phyloP scores from a whole-genome alignment of 2,329 filamentous ascomycete genomes.

The Cladophialophora yegresii region DNA sequence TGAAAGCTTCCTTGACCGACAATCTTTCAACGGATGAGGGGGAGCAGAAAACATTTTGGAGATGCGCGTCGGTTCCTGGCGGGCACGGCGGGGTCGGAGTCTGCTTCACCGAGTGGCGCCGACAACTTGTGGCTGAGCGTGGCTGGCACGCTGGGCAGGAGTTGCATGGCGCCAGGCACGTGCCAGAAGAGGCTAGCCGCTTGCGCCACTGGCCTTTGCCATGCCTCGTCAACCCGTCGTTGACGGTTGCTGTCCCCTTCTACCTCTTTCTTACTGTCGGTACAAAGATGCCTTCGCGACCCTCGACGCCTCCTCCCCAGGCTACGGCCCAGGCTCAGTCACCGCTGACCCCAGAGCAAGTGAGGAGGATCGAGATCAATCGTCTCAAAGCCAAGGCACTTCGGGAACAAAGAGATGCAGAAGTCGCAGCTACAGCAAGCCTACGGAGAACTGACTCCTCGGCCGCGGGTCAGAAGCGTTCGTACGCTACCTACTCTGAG shows the following conservation, averaged over 20 bases:
- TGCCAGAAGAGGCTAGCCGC: neutral
- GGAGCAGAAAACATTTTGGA: slow-evolving; percentile 19
- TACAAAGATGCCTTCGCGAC: slow-evolving; percentile 41
- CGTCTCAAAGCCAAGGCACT: slow-evolving; percentile 86
- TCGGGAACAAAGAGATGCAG: slow-evolving; percentile 70
- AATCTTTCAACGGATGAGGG: slow-evolving; percentile 7
- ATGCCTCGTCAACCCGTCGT: neutral
- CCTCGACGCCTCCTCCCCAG: slow-evolving; percentile 50
- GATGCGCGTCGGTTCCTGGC: neutral
- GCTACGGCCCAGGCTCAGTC: slow-evolving; percentile 44
- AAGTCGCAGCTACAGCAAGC: slow-evolving; percentile 44
- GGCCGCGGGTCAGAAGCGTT: slow-evolving; percentile 68
- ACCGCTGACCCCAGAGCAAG: slow-evolving; percentile 62
- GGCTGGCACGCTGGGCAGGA: too few species aligned
- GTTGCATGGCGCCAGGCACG: neutral
- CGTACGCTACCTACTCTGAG: slow-evolving; percentile 64
- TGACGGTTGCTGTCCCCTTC: neutral
- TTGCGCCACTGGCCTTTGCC: neutral
- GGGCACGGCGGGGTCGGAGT: slow-evolving; percentile 5
- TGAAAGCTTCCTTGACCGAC: slow-evolving; percentile 20
- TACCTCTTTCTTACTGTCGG: neutral
- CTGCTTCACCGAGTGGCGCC: slow-evolving; percentile 25
- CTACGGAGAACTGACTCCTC: slow-evolving; percentile 50
- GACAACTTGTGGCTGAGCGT: slow-evolving; percentile 2
- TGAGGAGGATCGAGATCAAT: slow-evolving; percentile 74